Conservation (phyloP, 2,329 filamentous ascomycete species). For the Fusarium dimerum region DNA sequence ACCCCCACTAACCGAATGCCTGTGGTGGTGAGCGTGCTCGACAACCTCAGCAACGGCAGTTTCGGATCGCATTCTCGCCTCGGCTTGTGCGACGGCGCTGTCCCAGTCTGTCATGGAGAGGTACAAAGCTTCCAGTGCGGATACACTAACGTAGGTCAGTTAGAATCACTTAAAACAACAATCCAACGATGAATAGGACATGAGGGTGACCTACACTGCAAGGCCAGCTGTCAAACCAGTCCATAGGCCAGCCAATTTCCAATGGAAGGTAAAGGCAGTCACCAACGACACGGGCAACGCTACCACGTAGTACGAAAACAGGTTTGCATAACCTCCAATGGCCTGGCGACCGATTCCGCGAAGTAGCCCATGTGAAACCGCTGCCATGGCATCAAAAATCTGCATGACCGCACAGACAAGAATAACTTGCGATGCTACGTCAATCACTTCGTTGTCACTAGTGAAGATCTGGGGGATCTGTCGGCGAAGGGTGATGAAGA, state of each 20-base stretch:
- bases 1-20: neutral
- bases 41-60: neutral
- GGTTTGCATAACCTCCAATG: slow-evolving; percentile 81
- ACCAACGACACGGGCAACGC: slow-evolving; percentile 80
- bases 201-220: slow-evolving; percentile 47
- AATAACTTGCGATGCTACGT: slow-evolving; percentile 65
- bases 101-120: slow-evolving; percentile 24
- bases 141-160: slow-evolving; percentile 10
- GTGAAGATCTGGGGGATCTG: slow-evolving; percentile 76
- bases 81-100: slow-evolving; percentile 22
- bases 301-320: slow-evolving; percentile 83
- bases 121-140: slow-evolving; percentile 19
- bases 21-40: neutral
- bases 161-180: neutral
- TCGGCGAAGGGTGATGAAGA: slow-evolving; percentile 66
- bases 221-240: slow-evolving; percentile 74
- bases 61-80: slow-evolving; percentile 22
- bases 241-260: slow-evolving; percentile 81
- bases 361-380: slow-evolving; percentile 78
- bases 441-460: slow-evolving; percentile 64
- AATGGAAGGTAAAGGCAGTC: slow-evolving; percentile 71
- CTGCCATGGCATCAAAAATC: slow-evolving; percentile 79
- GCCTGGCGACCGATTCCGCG: slow-evolving; percentile 82
- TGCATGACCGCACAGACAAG: slow-evolving; percentile 84
- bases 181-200: too few species aligned